Conservation (phyloP, 23 red algal species). For the Gracilariopsis chorda region DNA sequence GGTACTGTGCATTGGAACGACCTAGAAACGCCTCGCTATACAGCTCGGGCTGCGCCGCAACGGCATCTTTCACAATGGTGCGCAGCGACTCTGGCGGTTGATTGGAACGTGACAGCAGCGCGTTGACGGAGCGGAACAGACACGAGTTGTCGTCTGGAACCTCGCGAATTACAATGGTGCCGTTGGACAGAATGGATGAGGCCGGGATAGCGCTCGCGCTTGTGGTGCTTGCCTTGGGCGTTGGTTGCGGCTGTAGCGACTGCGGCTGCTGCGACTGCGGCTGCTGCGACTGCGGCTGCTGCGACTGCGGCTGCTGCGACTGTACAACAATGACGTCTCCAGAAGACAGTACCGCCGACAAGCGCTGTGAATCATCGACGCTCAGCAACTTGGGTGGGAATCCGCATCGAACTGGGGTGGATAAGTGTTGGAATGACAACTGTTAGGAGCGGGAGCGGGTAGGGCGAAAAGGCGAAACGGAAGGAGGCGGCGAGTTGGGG, state of each 20-base stretch:
- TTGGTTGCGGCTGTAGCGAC: background rate
- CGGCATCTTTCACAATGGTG: slow-evolving; percentile 36
- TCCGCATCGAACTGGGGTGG: slow-evolving; percentile 19
- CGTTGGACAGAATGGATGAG: slow-evolving; percentile 38
- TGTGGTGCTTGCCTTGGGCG: background rate
- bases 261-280: background rate
- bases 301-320: background rate
- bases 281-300: background rate
- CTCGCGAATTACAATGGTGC: slow-evolving; percentile 47
- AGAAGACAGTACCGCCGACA: background rate
- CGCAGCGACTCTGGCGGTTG: slow-evolving; percentile 35
- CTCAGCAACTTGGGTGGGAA: slow-evolving; percentile 50
- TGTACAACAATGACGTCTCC: slow-evolving; percentile 60
- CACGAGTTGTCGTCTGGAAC: slow-evolving; percentile 99
- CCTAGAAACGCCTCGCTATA: slow-evolving; percentile 79
- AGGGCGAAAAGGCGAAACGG: background rate
- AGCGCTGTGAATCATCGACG: background rate
- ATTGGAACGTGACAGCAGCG: slow-evolving; percentile 3
- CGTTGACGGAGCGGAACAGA: slow-evolving; percentile 81
- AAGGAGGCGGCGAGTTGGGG: background rate
- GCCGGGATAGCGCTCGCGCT: background rate
- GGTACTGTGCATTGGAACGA: slow-evolving; percentile 62
- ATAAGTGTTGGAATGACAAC: background rate
- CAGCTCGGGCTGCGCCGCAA: slow-evolving; percentile 44
- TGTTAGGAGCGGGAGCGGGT: background rate